Evolutionary conservation across 805 yeast species (phyloP), one percentile per base, ranked within the genome.

Genomic region (Kodamaea sagamina): DNA sequence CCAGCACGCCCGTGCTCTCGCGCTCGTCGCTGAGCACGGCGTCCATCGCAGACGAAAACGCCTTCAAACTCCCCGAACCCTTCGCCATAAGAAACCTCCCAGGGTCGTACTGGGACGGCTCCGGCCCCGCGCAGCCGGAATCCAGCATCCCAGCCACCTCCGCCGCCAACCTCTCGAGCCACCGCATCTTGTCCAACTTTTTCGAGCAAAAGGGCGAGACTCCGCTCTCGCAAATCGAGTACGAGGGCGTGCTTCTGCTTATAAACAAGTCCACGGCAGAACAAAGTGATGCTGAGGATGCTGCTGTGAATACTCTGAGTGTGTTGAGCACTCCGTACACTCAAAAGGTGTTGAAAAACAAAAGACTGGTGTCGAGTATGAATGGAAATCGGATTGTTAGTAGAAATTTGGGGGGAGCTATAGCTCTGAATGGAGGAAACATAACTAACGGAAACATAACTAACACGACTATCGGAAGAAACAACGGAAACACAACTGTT

Each of bases 171-270:
- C 48, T 65, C 12, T 65, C 72, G 9, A 84, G 83, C 63, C 79
- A 42, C 15, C 36, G 77, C 22, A 74, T 77, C 24, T 63, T 87
- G 37, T 83, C 89, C 9, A 78, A 74, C 21, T 87, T 88, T 57
- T 87, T 87, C 61, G 71, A 72, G n/a, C 68, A 66, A 34, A 87
- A 86, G 58, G 95, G 95, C n/a, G 77, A 81, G 43, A 65, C 64
- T n/a, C 89, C 92, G 4, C 68, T 88, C 47, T 71, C 82, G 10
- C 88, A 82, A 17, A 71, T 86, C 32, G 96, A 88, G 59, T 75
- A 82, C 54, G 92, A 84, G 61, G 95, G 95, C n/a, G 92, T 87
- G 0, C 58, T 82, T 47, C 77, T 41, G 40, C 39, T 41, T 15
- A 35, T 41, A 7, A 41, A 41, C 24, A 35, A 41, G 32, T 38